phyloP scores from a whole-genome alignment of 1,284 basidiomycete species.

The Ustilago cynodontis region DNA sequence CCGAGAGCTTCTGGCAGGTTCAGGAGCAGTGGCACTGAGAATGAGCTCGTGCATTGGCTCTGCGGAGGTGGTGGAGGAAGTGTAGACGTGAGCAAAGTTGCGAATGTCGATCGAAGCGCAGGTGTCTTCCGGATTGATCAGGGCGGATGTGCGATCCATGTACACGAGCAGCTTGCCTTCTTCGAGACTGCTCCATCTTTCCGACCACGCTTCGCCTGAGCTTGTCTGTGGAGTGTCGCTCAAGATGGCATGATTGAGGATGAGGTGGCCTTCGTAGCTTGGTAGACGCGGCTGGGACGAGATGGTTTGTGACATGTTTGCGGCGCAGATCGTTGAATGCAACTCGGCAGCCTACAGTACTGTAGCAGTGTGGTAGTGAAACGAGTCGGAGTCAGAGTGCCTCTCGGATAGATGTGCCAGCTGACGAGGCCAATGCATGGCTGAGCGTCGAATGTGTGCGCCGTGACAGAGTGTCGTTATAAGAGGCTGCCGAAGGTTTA shows the following conservation, averaged over 20 bases:
- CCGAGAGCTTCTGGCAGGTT: constrained; percentile 7
- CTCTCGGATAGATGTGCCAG: background rate
- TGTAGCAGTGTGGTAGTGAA: no score
- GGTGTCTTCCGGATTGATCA: constrained; percentile 26
- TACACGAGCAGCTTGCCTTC: constrained; percentile 44
- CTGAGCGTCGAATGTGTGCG: no score
- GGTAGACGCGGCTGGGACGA: constrained; percentile 20
- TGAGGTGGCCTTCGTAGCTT: constrained; percentile 35
- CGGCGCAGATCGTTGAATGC: background rate
- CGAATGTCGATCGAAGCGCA: constrained; percentile 26
- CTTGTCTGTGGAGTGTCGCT: constrained; percentile 23
- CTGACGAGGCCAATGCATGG: no score
- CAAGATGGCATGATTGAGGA: constrained; percentile 25
- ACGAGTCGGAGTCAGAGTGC: background rate
- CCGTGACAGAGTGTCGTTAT: no score
- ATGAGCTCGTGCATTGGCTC: constrained; percentile 13
- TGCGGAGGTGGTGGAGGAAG: background rate
- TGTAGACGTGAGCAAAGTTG: constrained; percentile 16
- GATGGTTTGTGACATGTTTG: constrained; percentile 5
- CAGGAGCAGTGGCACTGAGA: constrained; percentile 11
- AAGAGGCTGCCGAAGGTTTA: no score
- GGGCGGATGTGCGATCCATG: constrained; percentile 34
- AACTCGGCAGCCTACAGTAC: no score
- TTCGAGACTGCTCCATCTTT: constrained; percentile 48
- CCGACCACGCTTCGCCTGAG: constrained; percentile 27